phyloP scores from a whole-genome alignment of 148 eudicot species.

The Arctostaphylos glauca region DNA sequence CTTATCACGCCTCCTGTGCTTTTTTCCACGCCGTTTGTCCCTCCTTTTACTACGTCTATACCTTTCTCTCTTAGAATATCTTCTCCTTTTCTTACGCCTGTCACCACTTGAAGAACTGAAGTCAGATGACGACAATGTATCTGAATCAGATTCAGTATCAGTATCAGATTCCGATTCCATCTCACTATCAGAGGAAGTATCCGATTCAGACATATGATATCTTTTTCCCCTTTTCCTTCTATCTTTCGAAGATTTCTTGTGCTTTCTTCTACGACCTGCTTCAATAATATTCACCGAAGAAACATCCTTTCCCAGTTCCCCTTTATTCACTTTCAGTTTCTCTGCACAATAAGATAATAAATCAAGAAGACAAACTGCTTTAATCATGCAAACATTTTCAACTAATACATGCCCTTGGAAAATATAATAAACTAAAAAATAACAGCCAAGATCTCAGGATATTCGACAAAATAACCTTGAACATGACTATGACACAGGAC shows the following conservation, averaged over 20 bases:
- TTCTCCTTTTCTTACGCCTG: slow-evolving; percentile 68
- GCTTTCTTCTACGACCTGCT: slow-evolving; percentile 48
- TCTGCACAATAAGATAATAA: slow-evolving; percentile 38
- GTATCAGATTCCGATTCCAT: slow-evolving; percentile 42
- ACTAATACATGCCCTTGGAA: neutral
- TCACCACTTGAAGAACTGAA: slow-evolving; percentile 86
- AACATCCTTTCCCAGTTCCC: slow-evolving; percentile 50
- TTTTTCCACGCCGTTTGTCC: slow-evolving; percentile 58
- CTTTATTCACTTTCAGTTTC: slow-evolving; percentile 47
- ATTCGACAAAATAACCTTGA: neutral
- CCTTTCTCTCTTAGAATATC: slow-evolving; percentile 61
- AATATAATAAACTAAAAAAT: neutral
- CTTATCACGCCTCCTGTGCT: slow-evolving; percentile 64
- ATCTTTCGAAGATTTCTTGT: slow-evolving; percentile 65
- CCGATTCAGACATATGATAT: slow-evolving; percentile 75
- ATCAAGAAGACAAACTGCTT: neutral
- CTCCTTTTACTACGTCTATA: slow-evolving; percentile 62
- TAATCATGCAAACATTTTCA: neutral
- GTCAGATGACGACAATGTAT: slow-evolving; percentile 53
- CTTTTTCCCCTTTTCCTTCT: slow-evolving; percentile 64
- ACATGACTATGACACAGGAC: neutral
- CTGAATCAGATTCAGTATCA: slow-evolving; percentile 56
- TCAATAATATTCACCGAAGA: slow-evolving; percentile 37
- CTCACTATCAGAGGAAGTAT: slow-evolving; percentile 66
- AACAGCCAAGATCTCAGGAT: neutral